Percentiles rank a stretch among this genome's conserved stretches.
phyloP scores from a whole-genome alignment of 1,284 basidiomycete species.

The Porogramme epimiltina region DNA sequence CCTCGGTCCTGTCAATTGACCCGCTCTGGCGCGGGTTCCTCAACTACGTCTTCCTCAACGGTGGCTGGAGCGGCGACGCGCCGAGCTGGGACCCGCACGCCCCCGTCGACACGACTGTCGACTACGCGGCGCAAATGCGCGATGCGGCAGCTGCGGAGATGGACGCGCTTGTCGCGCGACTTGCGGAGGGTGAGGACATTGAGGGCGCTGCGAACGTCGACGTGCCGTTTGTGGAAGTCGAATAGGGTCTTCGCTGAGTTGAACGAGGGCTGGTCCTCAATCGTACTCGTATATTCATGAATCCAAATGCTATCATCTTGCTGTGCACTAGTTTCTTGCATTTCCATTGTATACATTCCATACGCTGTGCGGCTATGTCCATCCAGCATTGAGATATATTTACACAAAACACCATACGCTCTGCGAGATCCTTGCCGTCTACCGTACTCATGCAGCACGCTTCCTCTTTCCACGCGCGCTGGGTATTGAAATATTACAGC shows the following conservation, averaged over 20 bases:
- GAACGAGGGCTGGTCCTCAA: no score
- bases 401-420: no score
- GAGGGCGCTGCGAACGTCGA: slow-evolving; percentile 27
- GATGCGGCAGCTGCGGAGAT: slow-evolving; percentile 45
- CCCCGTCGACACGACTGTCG: slow-evolving; percentile 30
- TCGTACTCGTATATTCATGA: no score
- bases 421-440: no score
- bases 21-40: slow-evolving; percentile 55
- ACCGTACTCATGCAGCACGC: no score
- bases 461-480: no score
- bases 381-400: no score
- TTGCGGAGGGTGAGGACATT: slow-evolving; percentile 42
- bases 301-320: no score
- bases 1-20: slow-evolving; percentile 50
- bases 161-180: slow-evolving; percentile 50
- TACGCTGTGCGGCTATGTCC: no score
- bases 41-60: slow-evolving; percentile 47
- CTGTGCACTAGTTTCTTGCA: no score
- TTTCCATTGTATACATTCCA: no score
- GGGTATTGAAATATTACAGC: no score
- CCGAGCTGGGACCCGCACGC: slow-evolving; percentile 53
- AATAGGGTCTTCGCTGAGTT: slow-evolving; percentile 4
- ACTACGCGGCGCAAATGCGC: slow-evolving; percentile 32
- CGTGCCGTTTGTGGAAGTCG: slow-evolving; percentile 11
- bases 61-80: slow-evolving; percentile 48